Evolutionary conservation across 2,329 filamentous ascomycete species (phyloP).

Genomic region (Cytospora paraplurivora): DNA sequence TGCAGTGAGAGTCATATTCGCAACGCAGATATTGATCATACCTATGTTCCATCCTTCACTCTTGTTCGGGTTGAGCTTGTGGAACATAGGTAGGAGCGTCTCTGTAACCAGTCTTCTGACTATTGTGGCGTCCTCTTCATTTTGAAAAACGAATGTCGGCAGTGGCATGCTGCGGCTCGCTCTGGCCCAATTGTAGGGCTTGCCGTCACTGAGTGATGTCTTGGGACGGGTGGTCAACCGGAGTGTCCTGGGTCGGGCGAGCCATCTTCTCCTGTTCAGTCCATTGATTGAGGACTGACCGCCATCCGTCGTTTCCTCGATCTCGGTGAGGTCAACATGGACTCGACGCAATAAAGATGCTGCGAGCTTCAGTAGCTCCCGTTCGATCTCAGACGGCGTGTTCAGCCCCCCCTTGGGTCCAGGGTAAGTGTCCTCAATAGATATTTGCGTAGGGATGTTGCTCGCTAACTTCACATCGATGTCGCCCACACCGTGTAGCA

Average conservation of each 20-base stretch:
- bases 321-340: conserved; percentile 71
- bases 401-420: conserved; percentile 62
- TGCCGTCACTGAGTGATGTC: conserved; percentile 39
- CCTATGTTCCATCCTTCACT: conserved; percentile 74
- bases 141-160: conserved; percentile 69
- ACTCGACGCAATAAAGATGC: conserved; percentile 75
- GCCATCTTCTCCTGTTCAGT: conserved; percentile 55
- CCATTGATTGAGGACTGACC: conserved; percentile 32
- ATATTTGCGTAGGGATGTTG: conserved; percentile 81
- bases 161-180: conserved; percentile 75
- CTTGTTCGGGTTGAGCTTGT: conserved; percentile 69
- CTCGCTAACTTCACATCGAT: conserved; percentile 71
- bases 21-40: conserved; percentile 82
- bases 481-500: conserved; percentile 80
- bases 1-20: conserved; percentile 72
- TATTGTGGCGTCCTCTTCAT: conserved; percentile 56
- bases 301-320: conserved; percentile 41
- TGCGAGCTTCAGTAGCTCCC: conserved; percentile 69
- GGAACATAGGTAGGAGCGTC: conserved; percentile 70
- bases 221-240: conserved; percentile 74
- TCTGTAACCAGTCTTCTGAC: conserved; percentile 72
- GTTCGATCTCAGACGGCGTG: conserved; percentile 62
- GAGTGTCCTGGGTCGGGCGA: conserved; percentile 78
- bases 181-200: conserved; percentile 64
- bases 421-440: conserved; percentile 87